A percentile compares a stretch with the other conserved stretches of the same genome.
phyloP scores from a whole-genome alignment of 1,284 basidiomycete species.

The Phaffia rhodozyma region DNA sequence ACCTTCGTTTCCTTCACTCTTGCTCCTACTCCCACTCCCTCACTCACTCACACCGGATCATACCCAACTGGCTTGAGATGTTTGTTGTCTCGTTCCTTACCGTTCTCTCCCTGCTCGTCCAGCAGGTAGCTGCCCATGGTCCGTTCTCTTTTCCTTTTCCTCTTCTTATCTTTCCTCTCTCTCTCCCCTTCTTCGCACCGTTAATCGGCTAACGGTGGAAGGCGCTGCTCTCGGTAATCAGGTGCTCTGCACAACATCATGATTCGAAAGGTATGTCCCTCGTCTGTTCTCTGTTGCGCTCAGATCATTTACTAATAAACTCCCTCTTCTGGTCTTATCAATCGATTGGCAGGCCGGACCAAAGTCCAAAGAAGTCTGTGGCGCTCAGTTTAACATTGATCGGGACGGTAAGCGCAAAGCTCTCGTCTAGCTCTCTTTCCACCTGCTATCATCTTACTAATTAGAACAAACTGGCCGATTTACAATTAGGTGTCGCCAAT shows the following conservation, averaged over 20 bases:
- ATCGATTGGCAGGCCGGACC: constrained; percentile 2
- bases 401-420: neutral
- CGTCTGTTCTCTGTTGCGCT: neutral
- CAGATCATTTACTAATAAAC: neutral
- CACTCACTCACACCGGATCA: neutral
- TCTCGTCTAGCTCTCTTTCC: neutral
- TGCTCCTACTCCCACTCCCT: neutral
- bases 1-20: neutral
- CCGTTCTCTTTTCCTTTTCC: neutral
- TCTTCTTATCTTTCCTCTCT: neutral
- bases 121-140: constrained; percentile 2
- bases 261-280: neutral
- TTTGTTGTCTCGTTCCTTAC: neutral
- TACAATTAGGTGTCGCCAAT: neutral
- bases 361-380: constrained; percentile 11
- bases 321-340: neutral
- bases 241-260: neutral
- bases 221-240: neutral
- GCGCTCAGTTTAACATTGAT: constrained; percentile 4
- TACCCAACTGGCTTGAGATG: neutral
- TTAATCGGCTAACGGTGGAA: too few relatives aligned
- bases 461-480: neutral
- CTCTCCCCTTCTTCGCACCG: neutral
- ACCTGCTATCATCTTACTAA: neutral
- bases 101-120: neutral